These are phyloP conservation scores for Naganishia sp. DNA, from an alignment of 1,284 basidiomycete species.

Conservation along the genomic window DNA sequence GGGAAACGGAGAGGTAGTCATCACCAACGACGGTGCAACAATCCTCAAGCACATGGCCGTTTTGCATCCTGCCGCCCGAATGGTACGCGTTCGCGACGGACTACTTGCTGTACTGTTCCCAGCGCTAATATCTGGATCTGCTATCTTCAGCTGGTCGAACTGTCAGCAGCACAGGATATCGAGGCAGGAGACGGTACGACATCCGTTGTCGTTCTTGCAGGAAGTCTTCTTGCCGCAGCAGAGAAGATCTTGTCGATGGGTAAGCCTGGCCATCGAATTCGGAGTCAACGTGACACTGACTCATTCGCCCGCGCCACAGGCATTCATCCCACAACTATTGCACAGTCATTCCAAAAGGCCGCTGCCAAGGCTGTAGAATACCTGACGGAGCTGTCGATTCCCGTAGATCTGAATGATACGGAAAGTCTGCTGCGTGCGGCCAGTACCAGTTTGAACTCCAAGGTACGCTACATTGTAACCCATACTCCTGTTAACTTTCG, in stretches of 20 bases:
- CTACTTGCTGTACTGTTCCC: not conserved
- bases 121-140: not conserved
- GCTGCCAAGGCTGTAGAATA: conserved; percentile 92
- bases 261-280: conserved; percentile 29
- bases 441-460: conserved; percentile 94
- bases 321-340: conserved; percentile 96
- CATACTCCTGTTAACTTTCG: not conserved
- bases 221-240: conserved; percentile 86
- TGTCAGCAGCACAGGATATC: conserved; percentile 96
- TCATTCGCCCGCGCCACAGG: conserved; percentile 45
- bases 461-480: conserved; percentile 56
- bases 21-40: conserved; percentile 99
- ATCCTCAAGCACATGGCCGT: conserved; percentile 98
- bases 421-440: conserved; percentile 86
- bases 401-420: conserved; percentile 87
- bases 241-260: conserved; percentile 97
- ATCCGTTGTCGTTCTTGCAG: conserved; percentile 94
- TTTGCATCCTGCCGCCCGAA: conserved; percentile 95
- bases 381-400: conserved; percentile 87
- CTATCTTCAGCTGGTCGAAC: conserved; percentile 76
- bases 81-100: conserved; percentile 61
- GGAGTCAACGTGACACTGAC: not conserved
- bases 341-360: conserved; percentile 92
- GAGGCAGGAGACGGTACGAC: conserved; percentile 99
- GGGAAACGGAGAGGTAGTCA: conserved; percentile 90